Evolutionary conservation across 2,329 filamentous ascomycete genomes (phyloP).

Genomic region (Colletotrichum paranaense): DNA sequence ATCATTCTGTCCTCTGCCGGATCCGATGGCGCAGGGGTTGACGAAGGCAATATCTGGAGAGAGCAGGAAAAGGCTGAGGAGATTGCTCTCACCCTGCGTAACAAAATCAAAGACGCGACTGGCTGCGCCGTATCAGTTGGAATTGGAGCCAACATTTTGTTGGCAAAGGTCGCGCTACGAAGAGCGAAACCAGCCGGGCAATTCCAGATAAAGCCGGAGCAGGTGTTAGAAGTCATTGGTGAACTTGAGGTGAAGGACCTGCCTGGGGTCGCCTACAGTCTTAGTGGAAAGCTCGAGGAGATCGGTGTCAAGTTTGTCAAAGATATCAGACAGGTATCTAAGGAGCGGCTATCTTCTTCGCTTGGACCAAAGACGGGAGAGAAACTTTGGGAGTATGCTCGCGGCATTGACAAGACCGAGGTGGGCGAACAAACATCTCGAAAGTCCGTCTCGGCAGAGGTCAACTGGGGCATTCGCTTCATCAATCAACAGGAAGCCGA

Average conservation of each 20-base stretch:
- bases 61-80: slow-evolving; percentile 84
- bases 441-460: slow-evolving; percentile 96
- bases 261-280: slow-evolving; percentile 92
- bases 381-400: slow-evolving; percentile 89
- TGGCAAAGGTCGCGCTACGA: slow-evolving; percentile 89
- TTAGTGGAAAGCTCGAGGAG: slow-evolving; percentile 88
- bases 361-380: slow-evolving; percentile 94
- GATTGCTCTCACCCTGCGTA: slow-evolving; percentile 75
- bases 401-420: slow-evolving; percentile 86
- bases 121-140: slow-evolving; percentile 92
- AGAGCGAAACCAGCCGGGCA: slow-evolving; percentile 96
- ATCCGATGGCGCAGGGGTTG: slow-evolving; percentile 72
- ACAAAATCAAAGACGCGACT: slow-evolving; percentile 78
- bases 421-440: slow-evolving; percentile 87
- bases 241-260: slow-evolving; percentile 82
- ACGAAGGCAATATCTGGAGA: slow-evolving; percentile 76
- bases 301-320: slow-evolving; percentile 85
- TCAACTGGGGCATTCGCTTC: slow-evolving; percentile 98
- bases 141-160: slow-evolving; percentile 89
- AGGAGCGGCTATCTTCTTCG: slow-evolving; percentile 77
- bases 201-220: slow-evolving; percentile 85
- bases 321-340: slow-evolving; percentile 82
- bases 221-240: slow-evolving; percentile 81
- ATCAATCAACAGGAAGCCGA: slow-evolving; percentile 92
- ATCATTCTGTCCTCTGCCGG: slow-evolving; percentile 74